A percentile compares a stretch with the other conserved stretches of the same genome.
Conservation (phyloP, 2,329 filamentous ascomycete genomes). For the Paracorniculantispora psalliotae region DNA sequence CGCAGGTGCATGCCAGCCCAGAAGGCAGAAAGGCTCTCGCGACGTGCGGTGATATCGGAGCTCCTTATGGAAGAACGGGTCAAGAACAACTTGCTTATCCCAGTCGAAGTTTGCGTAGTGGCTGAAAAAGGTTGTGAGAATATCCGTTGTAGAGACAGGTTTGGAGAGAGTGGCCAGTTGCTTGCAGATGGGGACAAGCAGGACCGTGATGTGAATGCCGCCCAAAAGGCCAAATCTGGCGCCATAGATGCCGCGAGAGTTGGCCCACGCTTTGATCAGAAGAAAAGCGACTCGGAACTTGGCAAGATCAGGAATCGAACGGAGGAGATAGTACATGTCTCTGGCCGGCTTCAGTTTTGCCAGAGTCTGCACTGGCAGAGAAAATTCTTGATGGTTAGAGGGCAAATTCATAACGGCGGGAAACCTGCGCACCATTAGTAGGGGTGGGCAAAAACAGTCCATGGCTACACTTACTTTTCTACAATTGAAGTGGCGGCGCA, state of each 20-base stretch:
- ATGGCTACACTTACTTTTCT: constrained; percentile 33
- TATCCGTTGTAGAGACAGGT: constrained; percentile 40
- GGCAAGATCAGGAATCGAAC: constrained; percentile 54
- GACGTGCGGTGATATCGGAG: constrained; percentile 48
- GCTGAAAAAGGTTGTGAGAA: constrained; percentile 56
- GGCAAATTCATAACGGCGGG: constrained; percentile 43
- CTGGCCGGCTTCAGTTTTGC: constrained; percentile 60
- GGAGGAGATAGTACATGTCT: constrained; percentile 56
- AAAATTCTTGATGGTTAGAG: constrained; percentile 48
- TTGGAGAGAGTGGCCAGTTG: constrained; percentile 35
- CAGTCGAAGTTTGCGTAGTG: constrained; percentile 60
- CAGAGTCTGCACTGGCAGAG: constrained; percentile 50
- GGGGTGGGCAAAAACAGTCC: neutral
- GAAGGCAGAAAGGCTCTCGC: constrained; percentile 57
- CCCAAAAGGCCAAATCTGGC: constrained; percentile 61
- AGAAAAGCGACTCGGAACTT: constrained; percentile 56
- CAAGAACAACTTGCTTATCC: constrained; percentile 48
- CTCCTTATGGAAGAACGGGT: constrained; percentile 54
- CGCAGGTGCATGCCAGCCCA: constrained; percentile 57
- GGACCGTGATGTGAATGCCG: constrained; percentile 59
- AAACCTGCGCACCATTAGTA: constrained; percentile 30
- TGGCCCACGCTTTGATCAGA: constrained; percentile 58
- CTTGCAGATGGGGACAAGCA: constrained; percentile 58
- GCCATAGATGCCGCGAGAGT: constrained; percentile 57
- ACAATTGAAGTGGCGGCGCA: constrained; percentile 53